These are phyloP conservation scores for Xylaria curta DNA, from an alignment of 495 filamentous ascomycete genomes.

Conservation along the genomic window DNA sequence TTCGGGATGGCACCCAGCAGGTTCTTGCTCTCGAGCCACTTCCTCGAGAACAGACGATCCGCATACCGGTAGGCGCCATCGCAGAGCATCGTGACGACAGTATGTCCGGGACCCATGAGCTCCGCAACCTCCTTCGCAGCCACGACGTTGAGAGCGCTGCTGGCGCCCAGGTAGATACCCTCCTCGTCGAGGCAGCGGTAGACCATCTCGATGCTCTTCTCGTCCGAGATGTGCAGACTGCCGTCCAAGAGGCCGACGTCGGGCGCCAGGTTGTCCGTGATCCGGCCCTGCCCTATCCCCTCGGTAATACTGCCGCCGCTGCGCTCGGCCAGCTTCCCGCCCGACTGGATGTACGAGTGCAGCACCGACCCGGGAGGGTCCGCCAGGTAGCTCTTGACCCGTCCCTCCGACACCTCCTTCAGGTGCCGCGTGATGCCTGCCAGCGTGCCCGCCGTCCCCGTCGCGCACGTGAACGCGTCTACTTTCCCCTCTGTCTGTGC, in stretches of 20 bases:
- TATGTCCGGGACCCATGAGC: conserved; percentile 86
- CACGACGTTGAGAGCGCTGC: conserved; percentile 90
- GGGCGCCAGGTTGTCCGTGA: conserved; percentile 89
- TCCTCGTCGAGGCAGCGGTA: conserved; percentile 97
- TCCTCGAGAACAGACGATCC: conserved; percentile 86
- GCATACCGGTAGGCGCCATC: conserved; percentile 97
- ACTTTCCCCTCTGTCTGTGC: conserved; percentile 85
- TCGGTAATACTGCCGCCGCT: conserved; percentile 91
- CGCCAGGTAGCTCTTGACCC: conserved; percentile 88
- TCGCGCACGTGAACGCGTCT: conserved; percentile 94
- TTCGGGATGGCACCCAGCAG: conserved; percentile 83
- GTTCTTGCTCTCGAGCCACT: conserved; percentile 87
- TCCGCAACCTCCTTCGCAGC: conserved; percentile 94
- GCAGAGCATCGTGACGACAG: conserved; percentile 90
- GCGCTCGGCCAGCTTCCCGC: conserved; percentile 82
- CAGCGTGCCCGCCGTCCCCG: conserved; percentile 90
- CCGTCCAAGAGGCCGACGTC: conserved; percentile 87
- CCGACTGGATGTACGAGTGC: conserved; percentile 87
- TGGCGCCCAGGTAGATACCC: conserved; percentile 93
- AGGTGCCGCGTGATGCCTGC: conserved; percentile 90
- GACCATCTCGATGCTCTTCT: conserved; percentile 97
- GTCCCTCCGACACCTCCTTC: conserved; percentile 79
- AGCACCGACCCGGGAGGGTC: conserved; percentile 93
- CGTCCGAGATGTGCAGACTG: conserved; percentile 84
- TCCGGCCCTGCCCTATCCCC: conserved; percentile 95